Base-by-base conservation (phyloP, 2,329 filamentous ascomycete species). In the Lasiodiplodia citricola region DNA sequence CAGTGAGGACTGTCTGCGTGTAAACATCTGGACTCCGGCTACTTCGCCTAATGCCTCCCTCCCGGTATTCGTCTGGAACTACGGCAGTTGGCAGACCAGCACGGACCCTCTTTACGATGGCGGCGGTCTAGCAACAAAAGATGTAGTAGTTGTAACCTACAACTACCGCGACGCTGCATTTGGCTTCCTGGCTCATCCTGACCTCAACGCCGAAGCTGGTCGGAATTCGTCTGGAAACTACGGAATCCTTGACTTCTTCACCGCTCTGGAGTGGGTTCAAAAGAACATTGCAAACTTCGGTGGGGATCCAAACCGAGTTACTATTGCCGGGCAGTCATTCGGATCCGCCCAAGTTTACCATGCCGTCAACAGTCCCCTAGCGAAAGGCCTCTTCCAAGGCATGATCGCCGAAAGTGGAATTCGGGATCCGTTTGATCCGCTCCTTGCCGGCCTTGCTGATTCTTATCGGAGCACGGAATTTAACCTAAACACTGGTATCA, bases 191-290 rank as follows among this genome's bases (percentile, higher is more conserved):
- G 63, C 71, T 0, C 70, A 72, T 16, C 73, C 74, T 0, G 72
- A 73, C 23, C 55, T 74, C 23, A 57, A 47, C 41, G 47, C 55
- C 2, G 75, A 75, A 50, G 71, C 72, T n/a, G 72, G 71, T 7
- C 70, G 72, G 64, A 74, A 77, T 60, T 72, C 68, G 50, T 75
- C 75, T n/a, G 75, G 75, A 16, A 77, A 77, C 63, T 74, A 72
- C 23, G 74, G 75, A 16, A 69, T 77, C 5, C 63, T 74, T 8
- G 76, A 78, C 57, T 74, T 75, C 66, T 70, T 71, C 23, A 55
- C 21, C 25, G 79, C 76, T 2, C 74, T 81, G 18, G 74, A 81
- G 66, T 82, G 80, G 80, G 76, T 80, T 6, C 73, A 75, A n/a
- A 75, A 79, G 64, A 77, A 81, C 68, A 81, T 81, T 52, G 73